Base-by-base conservation (phyloP, 495 filamentous ascomycete genomes). In the Darksidea phi region DNA sequence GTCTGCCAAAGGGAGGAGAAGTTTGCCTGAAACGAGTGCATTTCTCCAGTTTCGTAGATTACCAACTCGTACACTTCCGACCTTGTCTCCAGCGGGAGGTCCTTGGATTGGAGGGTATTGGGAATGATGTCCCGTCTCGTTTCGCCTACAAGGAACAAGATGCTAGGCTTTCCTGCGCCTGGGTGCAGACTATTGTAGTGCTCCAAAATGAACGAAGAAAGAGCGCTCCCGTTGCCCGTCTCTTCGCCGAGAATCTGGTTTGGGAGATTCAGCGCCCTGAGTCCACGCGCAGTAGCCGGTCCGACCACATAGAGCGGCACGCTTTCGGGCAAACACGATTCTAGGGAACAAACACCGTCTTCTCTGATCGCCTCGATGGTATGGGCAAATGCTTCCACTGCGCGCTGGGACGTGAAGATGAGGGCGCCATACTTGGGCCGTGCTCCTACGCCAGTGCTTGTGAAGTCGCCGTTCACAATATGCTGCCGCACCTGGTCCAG, bases 381-480 rank as follows among this genome's bases (percentile, higher is more conserved):
- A 28, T 78, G 70, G 11, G 83, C 77, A 63, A 96, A 92, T 1
- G 85, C 91, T 67, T 97, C 94, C 11, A 96, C 94, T 6, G 94
- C 89, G 18, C 95, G 83, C 70, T 97, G 95, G 17, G 90, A 95
- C 0, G 94, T 98, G 72, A 98, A 95, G 48, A 97, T 88, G 50
- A 97, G 70, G 1, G 89, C 92, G 12, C 90, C 90, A 73, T 95
- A 95, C 59, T 76, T 71, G 50, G 73, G 61, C 48, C 24, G 6
- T 3, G 25, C 28, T n/a, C 3, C 12, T 23, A 3, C 45, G 13
- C 8, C 18, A 38, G 17, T 24, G 12, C 34, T 21, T 1, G 55
- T 12, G 47, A 76, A 74, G 2, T 60, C 68, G 1, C 61, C 59
- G 15, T 47, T 24, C 6, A 50, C 59, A 61, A 87, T 73, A 34